These are phyloP conservation scores for Neurospora discreta DNA, from an alignment of 495 filamentous ascomycete species.

Conservation along the genomic window DNA sequence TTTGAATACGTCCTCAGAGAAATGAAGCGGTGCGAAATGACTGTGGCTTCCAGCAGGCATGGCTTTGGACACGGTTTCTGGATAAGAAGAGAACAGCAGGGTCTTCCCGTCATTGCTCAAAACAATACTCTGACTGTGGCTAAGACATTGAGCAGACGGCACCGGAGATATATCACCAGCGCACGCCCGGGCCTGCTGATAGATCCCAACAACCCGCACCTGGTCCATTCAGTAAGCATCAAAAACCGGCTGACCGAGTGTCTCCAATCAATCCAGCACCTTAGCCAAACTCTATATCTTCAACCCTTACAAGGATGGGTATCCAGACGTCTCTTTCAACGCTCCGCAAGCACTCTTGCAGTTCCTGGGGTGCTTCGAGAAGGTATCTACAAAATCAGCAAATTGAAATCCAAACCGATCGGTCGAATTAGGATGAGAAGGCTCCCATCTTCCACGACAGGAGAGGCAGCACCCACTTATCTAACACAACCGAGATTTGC, in stretches of 20 bases:
- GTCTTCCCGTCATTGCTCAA: neutral
- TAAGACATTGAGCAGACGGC: neutral
- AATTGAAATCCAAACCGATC: constrained; percentile 3
- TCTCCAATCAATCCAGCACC: constrained; percentile 5
- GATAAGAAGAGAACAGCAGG: neutral
- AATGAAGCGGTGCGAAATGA: constrained; percentile 4
- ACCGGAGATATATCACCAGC: neutral
- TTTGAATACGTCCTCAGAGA: constrained; percentile 7
- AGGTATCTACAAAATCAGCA: constrained; percentile 21
- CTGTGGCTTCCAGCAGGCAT: neutral
- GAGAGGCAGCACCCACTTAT: neutral
- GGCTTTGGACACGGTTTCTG: neutral
- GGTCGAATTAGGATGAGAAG: constrained; percentile 2
- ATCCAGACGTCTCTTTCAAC: constrained; percentile 3
- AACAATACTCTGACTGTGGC: neutral
- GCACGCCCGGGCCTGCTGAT: neutral
- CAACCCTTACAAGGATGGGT: constrained; percentile 1
- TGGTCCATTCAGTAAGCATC: neutral
- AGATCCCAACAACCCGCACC: neutral
- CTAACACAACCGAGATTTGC: neutral
- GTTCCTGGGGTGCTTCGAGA: constrained; percentile 13
- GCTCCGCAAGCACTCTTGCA: constrained; percentile 10
- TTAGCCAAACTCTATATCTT: neutral
- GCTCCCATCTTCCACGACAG: neutral
- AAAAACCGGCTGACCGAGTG: neutral